Base-by-base conservation (phyloP, 345 rosid species). In the Brassica juncea region DNA sequence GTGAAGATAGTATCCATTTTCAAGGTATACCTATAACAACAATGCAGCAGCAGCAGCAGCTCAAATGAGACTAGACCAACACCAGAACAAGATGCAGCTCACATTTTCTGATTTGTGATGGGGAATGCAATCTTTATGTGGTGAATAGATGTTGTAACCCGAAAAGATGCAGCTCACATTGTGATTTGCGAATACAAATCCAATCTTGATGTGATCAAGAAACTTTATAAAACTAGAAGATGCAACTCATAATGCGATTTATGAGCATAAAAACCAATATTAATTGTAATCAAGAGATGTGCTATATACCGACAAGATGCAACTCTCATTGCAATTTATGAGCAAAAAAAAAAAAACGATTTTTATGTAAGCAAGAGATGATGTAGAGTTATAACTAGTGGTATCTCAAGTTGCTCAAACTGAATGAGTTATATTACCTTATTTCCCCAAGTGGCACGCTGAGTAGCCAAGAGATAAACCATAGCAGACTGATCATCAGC, bases 401-500 rank as follows among this genome's bases (percentile, higher is more conserved):
- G 31, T 3, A 28, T 4, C 31, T 28, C 31, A 28, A 28, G 31
- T 28, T 28, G 31, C 31, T 28, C 31, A 28, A 28, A 28, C 4
- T 52, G 27, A 1, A 12, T 55, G 3, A 57, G 52, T 44, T 69
- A 0, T 69, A 0, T 69, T 81, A 81, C 92, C 82, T 89, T 89
- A 64, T 85, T 80, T 1, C 90, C 91, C 92, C 94, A 91, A 73
- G 83, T 77, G 0, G 82, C 87, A 79, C 91, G 85, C 74, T 91
- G 89, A 5, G 91, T 85, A 34, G 88, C 90, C 80, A 91, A 70
- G 55, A 88, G 32, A 78, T 89, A 91, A 73, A 89, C 91, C 94
- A 89, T 87, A 0, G 92, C 90, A 23, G 94, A 89, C 74, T 87
- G 97, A 82, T 87, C 94, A 82, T 89, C 97, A 3, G 94, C 94